Base-by-base conservation (phyloP, 179 eudicot species). In the Heliamphora pulchella region DNA sequence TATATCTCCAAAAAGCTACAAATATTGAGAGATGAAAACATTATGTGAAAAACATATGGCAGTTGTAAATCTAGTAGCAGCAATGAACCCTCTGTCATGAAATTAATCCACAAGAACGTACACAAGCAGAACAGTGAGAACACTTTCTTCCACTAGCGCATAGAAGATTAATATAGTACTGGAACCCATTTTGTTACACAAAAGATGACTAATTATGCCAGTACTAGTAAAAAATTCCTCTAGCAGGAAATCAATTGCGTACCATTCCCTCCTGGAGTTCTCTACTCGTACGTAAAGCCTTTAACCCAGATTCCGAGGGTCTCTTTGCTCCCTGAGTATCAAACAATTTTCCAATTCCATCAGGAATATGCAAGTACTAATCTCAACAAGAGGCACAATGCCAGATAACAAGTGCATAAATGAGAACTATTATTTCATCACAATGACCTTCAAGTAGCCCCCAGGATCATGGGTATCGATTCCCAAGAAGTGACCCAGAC, bases 381-480 rank as follows among this genome's bases (percentile, higher is more conserved):
- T 13, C 9, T 43, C 6, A 81, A 47, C 14, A 39, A 22, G 58
- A 80, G 20, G 65, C 41, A 39, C 61, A 70, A 43, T 20, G 71
- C n/a, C 13, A 9, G 20, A 64, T 39, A 54, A 73, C 66, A 53
- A 71, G 46, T 11, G 71, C 39, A 80, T 66, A 75, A 80, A 41
- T 70, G 74, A 74, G 2, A 75, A 63, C 82, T n/a, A 63, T 58
- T 11, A 44, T 41, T 73, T 57, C 44, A 17, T 61, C 73, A 58
- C 18, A 69, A 74, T 55, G 54, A 96, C 99, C 99, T 92, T 78
- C 78, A 85, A 87, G 86, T 90, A 96, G 87, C 99, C 99, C 73
- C 99, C 99, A 79, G 99, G 99, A 87, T 96, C 99, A 87, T 96
- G 99, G 74, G 99, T 96, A 91, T 96, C 99, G 31, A 96, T 89